Evolutionary conservation across 1,139 yeast species (phyloP), one percentile per base, ranked within the genome.

Genomic region (Blastobotrys capitulatus): DNA sequence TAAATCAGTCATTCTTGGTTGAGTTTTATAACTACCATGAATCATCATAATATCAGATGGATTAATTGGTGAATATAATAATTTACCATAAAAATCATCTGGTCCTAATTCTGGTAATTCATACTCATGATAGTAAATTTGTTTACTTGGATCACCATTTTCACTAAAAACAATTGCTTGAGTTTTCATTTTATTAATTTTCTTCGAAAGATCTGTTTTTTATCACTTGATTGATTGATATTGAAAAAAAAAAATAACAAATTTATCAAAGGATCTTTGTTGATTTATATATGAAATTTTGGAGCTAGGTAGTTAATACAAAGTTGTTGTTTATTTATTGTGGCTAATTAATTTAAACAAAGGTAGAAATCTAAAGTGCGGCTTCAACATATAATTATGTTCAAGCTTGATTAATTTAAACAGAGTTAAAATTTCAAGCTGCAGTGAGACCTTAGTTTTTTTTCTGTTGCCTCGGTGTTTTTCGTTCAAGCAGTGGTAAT

Each of bases 11-110:
- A 83, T 76, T 39, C 71, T 75, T 0, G 96, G 95, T 57, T 74
- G 79, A n/a, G 89, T 80, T 0, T 96, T 96, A 59, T 90, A 90
- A 0, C 86, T 92, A n/a, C 97, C 97, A 63, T 85, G 88, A 56
- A 90, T 74, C 68, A 89, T 97, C 62, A 86, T 86, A 64, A 88
- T 76, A 62, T 90, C 97, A 0, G 96, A 85, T 0, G 97, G 97
- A 62, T 90, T 90, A 56, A 94, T 78, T 1, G 99, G 97, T 47
- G 94, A 81, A 0, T 95, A 97, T 52, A 92, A 70, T 8, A 85
- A 72, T 62, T 77, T 76, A 38, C 83, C 75, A 34, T 83, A 67
- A 19, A 83, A 76, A 43, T 80, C 71, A 51, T 73, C 64, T 2
- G 54, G 60, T 3, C 52, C 49, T 1, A 72, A 68, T 25, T 60